These are phyloP conservation scores for Babesia divergens DNA, from an alignment of 169 alveolate species.

Conservation along the genomic window DNA sequence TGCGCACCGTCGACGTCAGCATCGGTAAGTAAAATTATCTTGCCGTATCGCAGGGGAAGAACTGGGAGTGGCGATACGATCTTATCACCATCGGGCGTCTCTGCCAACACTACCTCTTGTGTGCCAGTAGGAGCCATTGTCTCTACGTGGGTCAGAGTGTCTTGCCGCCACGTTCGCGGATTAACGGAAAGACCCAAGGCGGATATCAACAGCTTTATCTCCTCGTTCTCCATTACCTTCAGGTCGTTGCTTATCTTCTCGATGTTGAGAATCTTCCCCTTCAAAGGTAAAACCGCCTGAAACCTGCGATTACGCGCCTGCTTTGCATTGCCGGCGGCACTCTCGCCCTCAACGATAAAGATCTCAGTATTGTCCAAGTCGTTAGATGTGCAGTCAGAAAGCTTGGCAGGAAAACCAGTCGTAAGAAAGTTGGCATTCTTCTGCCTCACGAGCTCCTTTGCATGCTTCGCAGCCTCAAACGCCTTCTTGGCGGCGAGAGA, in stretches of 20 bases:
- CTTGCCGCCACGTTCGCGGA: slow-evolving; percentile 64
- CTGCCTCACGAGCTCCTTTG: slow-evolving; percentile 74
- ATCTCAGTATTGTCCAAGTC: slow-evolving; percentile 67
- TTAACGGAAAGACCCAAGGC: slow-evolving; percentile 47
- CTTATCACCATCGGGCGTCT: slow-evolving; percentile 10
- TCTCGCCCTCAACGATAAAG: slow-evolving; percentile 83
- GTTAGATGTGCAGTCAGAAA: slow-evolving; percentile 74
- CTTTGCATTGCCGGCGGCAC: slow-evolving; percentile 84
- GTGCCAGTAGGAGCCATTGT: slow-evolving; percentile 21
- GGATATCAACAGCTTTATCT: slow-evolving; percentile 58
- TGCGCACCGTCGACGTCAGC: slow-evolving; percentile 86
- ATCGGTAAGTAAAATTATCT: slow-evolving; percentile 78
- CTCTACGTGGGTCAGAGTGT: slow-evolving; percentile 19
- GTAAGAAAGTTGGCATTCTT: slow-evolving; percentile 62
- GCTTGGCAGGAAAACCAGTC: slow-evolving; percentile 72
- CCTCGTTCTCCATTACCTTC: slow-evolving; percentile 74
- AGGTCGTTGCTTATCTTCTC: slow-evolving; percentile 69
- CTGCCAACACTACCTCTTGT: background rate
- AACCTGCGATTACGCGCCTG: slow-evolving; percentile 78
- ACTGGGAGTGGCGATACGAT: slow-evolving; percentile 14
- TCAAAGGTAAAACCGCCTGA: slow-evolving; percentile 81
- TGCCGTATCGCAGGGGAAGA: slow-evolving; percentile 68
- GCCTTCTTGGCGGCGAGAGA: slow-evolving; percentile 74
- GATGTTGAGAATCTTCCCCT: slow-evolving; percentile 80
- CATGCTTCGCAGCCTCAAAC: slow-evolving; percentile 78